Base-by-base conservation (phyloP, 208 protist genomes). In the Blechomonas ayalai region DNA sequence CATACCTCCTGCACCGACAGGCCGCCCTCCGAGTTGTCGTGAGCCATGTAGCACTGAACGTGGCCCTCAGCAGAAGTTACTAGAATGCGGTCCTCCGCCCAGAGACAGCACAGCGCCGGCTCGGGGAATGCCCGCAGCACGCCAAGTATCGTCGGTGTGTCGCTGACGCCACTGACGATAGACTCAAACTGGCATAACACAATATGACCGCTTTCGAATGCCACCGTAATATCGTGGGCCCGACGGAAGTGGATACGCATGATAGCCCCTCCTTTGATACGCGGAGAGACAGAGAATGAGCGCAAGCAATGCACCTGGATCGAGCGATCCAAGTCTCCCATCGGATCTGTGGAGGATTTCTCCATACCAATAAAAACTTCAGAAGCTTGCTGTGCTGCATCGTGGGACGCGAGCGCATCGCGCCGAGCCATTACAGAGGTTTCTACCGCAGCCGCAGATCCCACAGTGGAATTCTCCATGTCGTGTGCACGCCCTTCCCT, bases 141-240 rank as follows among this genome's bases (percentile, higher is more conserved):
- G 24, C 58, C 48, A 16, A 81, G 42, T 26, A 75, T 54, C 52
- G 25, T 37, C 52, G 25, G 47, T 52, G 16, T 4, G 22, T 18
- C 42, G 7, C 2, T 2, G 16, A 23, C 10, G 13, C 16, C 31
- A 7, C 12, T 22, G 19, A 16, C 22, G 4, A 16, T 4, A 5
- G 49, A 43, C 5, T 8, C 23, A 6, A 45, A 25, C n/a, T 56
- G 31, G 26, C 45, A 52, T 7, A 90, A 56, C 2, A 67, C 43
- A 12, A 90, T 45, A 50, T 92, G 78, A 0, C 82, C 82, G 41
- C 82, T 92, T 47, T 92, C 82, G 56, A 92, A 85, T 4, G 58
- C 51, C n/a, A 69, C 41, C 38, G 29, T 27, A 16, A 70, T 15
- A 26, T 37, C 13, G 7, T 27, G 3, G 51, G 37, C 51, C 31